These are phyloP conservation scores for Byssochlamys sp. DNA, from an alignment of 2,329 filamentous ascomycete species.

Conservation along the genomic window DNA sequence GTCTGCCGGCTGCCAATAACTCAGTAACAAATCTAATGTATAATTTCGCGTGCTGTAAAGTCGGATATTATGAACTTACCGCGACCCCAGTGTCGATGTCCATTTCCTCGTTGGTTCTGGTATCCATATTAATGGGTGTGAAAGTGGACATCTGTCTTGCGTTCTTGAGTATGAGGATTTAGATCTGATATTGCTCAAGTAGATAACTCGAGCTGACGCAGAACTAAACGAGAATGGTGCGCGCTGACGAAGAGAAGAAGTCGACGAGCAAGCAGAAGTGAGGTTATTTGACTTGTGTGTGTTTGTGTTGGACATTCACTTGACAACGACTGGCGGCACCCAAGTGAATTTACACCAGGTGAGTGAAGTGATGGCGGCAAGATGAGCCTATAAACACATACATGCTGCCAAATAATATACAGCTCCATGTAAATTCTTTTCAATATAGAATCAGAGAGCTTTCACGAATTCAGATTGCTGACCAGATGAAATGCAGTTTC, in stretches of 20 bases:
- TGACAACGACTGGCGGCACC: neutral
- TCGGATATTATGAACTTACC: neutral
- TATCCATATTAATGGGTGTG: neutral
- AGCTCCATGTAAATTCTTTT: neutral
- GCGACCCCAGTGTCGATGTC: neutral
- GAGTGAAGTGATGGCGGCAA: neutral
- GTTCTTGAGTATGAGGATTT: neutral
- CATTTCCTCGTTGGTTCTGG: neutral
- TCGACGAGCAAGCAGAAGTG: neutral
- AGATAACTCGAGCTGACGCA: neutral
- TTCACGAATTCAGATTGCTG: neutral
- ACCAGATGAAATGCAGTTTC: neutral
- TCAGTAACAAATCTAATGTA: neutral
- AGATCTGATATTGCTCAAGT: too few species aligned
- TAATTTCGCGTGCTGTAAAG: neutral
- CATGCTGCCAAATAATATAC: neutral
- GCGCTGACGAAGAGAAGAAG: neutral
- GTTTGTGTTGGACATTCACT: neutral
- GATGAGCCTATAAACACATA: neutral
- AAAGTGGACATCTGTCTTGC: neutral
- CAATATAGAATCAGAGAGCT: neutral
- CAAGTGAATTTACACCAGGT: neutral
- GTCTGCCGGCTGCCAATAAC: neutral
- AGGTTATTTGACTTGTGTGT: neutral
- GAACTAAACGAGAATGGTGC: neutral